These are phyloP conservation scores for Ophiostoma sp. DNA, from an alignment of 2,329 filamentous ascomycete species.

Conservation along the genomic window DNA sequence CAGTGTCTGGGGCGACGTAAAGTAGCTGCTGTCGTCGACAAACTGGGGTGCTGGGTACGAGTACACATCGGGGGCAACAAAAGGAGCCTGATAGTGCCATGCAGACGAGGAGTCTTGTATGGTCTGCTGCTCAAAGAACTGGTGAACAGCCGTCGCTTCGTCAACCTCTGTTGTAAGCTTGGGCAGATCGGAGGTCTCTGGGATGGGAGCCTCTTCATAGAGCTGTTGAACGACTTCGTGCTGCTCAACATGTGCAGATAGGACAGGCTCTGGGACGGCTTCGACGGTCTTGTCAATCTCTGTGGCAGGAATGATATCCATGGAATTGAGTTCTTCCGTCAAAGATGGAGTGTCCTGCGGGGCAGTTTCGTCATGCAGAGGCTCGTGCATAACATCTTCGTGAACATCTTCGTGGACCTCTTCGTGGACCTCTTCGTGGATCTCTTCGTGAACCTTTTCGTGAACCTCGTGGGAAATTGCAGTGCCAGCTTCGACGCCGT, in stretches of 20 bases:
- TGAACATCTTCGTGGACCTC: not conserved
- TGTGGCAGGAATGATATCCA: not conserved
- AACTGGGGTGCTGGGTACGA: not conserved
- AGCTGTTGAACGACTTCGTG: not conserved
- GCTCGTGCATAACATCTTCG: not conserved
- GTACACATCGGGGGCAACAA: conserved; percentile 2
- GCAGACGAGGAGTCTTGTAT: not conserved
- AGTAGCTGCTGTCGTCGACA: conserved; percentile 22
- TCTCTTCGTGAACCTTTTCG: not conserved
- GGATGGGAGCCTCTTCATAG: not conserved
- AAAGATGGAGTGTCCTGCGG: not conserved
- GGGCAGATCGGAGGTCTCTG: not conserved
- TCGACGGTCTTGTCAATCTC: not conserved
- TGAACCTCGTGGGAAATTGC: not conserved
- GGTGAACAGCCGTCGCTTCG: not conserved
- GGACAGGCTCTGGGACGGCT: not conserved
- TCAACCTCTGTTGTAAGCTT: not conserved
- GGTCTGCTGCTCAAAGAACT: not conserved
- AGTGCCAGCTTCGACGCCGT: not conserved
- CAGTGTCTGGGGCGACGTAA: conserved; percentile 18
- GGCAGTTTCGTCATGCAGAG: not conserved
- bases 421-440: not conserved
- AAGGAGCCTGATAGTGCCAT: conserved; percentile 16
- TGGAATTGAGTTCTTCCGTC: not conserved
- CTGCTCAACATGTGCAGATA: not conserved